These are phyloP conservation scores for Aspergillus novofumigatus DNA, from an alignment of 2,329 filamentous ascomycete genomes.

Conservation along the genomic window DNA sequence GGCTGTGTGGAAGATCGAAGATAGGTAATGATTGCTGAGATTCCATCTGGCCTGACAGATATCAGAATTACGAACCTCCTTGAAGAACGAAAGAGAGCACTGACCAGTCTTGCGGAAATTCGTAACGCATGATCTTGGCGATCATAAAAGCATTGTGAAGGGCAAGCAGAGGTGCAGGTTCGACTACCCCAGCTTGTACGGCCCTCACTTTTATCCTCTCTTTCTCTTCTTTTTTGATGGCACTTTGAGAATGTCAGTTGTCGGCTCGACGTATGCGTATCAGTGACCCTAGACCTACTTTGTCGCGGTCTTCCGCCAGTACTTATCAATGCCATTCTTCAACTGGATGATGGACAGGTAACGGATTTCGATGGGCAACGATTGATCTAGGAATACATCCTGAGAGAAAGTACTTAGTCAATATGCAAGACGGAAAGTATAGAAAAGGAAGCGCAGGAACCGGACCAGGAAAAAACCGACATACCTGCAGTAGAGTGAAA, in stretches of 20 bases:
- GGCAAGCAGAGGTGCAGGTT: constrained; percentile 70
- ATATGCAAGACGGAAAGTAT: not conserved
- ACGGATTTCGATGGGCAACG: constrained; percentile 70
- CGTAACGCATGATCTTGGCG: constrained; percentile 82
- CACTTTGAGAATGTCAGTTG: constrained; percentile 38
- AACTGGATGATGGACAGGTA: constrained; percentile 90
- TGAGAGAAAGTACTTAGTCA: constrained; percentile 33
- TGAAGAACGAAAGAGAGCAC: not conserved
- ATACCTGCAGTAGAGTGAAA: constrained; percentile 65
- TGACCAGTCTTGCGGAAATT: constrained; percentile 82
- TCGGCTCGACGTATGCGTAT: not conserved
- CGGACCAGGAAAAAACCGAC: not conserved
- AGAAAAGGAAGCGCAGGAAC: not conserved
- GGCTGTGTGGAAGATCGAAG: constrained; percentile 55
- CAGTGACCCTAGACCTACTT: constrained; percentile 43
- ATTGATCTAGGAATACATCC: constrained; percentile 76
- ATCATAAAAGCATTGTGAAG: constrained; percentile 84
- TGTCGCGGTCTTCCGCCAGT: constrained; percentile 79
- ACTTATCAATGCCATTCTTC: constrained; percentile 94
- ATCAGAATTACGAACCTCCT: constrained; percentile 5
- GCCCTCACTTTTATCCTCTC: constrained; percentile 68
- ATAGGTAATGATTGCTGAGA: constrained; percentile 55
- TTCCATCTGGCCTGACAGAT: constrained; percentile 42
- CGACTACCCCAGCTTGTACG: constrained; percentile 71
- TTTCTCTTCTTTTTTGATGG: constrained; percentile 68